Conservation (phyloP, 805 yeast genomes). For the Wickerhamiella galacta region DNA sequence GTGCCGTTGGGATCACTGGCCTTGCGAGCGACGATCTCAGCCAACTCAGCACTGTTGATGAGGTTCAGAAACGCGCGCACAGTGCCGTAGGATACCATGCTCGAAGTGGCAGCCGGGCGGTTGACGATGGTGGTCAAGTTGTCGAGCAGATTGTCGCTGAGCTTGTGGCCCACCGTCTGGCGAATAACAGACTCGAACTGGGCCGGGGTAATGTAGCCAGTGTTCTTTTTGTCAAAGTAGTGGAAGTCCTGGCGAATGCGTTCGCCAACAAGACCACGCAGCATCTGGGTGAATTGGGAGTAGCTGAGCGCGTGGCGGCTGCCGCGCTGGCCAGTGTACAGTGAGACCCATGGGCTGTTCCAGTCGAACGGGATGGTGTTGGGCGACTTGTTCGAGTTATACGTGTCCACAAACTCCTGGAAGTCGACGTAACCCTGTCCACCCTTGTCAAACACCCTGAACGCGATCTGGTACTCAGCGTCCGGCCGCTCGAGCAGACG, state of each 20-base stretch:
- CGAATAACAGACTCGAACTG: constrained; percentile 25
- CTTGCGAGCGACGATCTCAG: constrained; percentile 21
- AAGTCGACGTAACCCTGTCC: constrained; percentile 26
- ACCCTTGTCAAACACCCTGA: constrained; percentile 27
- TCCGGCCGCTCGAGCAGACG: constrained; percentile 36
- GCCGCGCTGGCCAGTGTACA: constrained; percentile 25
- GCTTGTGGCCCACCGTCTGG: constrained; percentile 26
- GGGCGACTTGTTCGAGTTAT: constrained; percentile 22
- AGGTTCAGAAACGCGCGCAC: constrained; percentile 29
- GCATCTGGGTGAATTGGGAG: constrained; percentile 29
- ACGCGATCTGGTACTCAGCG: constrained; percentile 37
- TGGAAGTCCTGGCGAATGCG: constrained; percentile 31
- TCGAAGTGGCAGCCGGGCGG: constrained; percentile 16
- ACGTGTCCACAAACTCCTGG: constrained; percentile 24
- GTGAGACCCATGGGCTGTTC: constrained; percentile 26
- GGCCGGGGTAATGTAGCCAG: constrained; percentile 26
- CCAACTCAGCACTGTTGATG: constrained; percentile 26
- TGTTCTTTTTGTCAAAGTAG: constrained; percentile 20
- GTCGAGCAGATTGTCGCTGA: constrained; percentile 24
- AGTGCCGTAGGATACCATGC: constrained; percentile 26
- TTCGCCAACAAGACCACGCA: constrained; percentile 29
- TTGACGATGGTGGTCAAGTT: constrained; percentile 25
- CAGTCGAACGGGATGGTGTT: constrained; percentile 28
- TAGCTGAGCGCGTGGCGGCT: constrained; percentile 26
- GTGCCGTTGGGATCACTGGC: constrained; percentile 22